These are phyloP conservation scores for Jasminum sambac DNA, from an alignment of 257 asterid genomes.

Conservation along the genomic window DNA sequence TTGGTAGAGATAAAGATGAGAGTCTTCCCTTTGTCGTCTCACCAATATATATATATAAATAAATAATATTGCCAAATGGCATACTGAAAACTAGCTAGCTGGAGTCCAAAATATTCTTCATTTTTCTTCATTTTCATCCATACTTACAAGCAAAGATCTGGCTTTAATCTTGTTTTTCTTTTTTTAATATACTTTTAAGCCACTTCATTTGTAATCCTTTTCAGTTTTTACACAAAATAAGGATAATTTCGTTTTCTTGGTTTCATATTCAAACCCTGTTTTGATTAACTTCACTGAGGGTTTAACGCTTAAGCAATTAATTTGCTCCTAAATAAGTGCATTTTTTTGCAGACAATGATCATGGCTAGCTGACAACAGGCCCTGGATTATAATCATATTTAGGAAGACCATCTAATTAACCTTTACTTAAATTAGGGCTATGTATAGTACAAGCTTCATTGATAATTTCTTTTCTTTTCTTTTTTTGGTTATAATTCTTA, in stretches of 20 bases:
- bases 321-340: slow-evolving; percentile 38
- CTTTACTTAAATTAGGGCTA: not conserved
- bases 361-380: slow-evolving; percentile 16
- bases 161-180: not conserved
- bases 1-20: slow-evolving; percentile 37
- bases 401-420: slow-evolving; percentile 24
- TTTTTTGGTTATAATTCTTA: not conserved
- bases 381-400: slow-evolving; percentile 29
- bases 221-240: slow-evolving; percentile 18
- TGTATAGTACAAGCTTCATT: slow-evolving; percentile 9
- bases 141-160: slow-evolving; percentile 63
- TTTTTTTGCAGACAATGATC: slow-evolving; percentile 30
- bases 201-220: slow-evolving; percentile 39
- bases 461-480: slow-evolving; percentile 2
- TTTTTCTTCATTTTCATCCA: slow-evolving; percentile 20
- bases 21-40: slow-evolving; percentile 16
- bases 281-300: slow-evolving; percentile 41
- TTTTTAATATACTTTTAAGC: slow-evolving; percentile 43
- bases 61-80: slow-evolving; percentile 20
- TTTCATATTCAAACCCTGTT: slow-evolving; percentile 21
- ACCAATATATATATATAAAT: not conserved
- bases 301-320: slow-evolving; percentile 74
- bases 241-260: slow-evolving; percentile 26
- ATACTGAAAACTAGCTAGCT: not conserved
- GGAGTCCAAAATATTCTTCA: not conserved